Conservation (phyloP, 257 asterid genomes). For the Solanum bukasovii region DNA sequence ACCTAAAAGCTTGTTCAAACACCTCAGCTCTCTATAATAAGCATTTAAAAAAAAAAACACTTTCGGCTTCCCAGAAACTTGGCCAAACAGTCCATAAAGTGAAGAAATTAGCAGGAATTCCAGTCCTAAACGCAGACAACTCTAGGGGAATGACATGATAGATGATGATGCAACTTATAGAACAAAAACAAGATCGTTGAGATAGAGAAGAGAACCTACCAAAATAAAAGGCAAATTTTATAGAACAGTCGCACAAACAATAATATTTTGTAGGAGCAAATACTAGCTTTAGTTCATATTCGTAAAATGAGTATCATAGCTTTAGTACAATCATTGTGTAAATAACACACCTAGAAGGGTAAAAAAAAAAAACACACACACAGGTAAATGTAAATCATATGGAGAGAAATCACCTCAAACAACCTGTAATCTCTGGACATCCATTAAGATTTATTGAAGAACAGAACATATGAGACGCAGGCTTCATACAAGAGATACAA, state of each 20-base stretch:
- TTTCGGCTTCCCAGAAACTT: background rate
- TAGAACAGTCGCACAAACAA: background rate
- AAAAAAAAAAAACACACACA: no score
- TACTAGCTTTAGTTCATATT: background rate
- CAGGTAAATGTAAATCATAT: background rate
- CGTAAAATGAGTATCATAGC: background rate
- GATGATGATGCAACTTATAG: background rate
- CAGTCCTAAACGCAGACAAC: background rate
- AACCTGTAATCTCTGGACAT: background rate
- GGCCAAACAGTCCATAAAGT: background rate
- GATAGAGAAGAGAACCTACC: background rate
- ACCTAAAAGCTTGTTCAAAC: background rate
- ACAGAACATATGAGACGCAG: background rate
- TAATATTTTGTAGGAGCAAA: background rate
- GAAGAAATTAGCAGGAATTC: background rate
- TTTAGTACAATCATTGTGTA: background rate
- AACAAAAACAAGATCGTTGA: background rate
- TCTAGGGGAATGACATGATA: background rate
- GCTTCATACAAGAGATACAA: background rate
- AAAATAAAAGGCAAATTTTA: background rate
- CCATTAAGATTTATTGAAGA: background rate
- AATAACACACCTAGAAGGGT: background rate
- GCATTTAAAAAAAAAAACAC: background rate
- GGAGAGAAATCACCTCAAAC: background rate
- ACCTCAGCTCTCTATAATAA: background rate